A percentile compares a stretch with the other conserved stretches of the same genome.
Evolutionary conservation across 768 basidiomycete species (phyloP).

Genomic region (Hortiboletus campestris): DNA sequence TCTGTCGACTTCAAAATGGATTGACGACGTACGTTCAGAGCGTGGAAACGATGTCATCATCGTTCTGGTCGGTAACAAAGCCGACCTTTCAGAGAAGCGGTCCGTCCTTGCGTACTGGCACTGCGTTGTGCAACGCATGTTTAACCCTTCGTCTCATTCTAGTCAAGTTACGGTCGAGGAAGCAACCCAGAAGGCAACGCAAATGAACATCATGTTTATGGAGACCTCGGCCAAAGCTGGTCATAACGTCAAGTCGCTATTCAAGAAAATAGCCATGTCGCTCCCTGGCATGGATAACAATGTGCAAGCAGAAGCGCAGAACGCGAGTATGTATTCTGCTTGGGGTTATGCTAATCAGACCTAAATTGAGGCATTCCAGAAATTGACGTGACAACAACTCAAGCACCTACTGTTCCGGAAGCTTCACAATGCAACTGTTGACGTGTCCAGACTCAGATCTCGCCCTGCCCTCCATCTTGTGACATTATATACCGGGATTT

Average conservation of each 20-base stretch:
- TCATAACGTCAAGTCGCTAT: constrained; percentile 97
- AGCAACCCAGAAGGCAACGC: constrained; percentile 86
- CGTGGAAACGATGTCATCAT: constrained; percentile 98
- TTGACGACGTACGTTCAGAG: constrained; percentile 98
- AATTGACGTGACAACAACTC: constrained; percentile 85
- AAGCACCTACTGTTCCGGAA: constrained; percentile 70
- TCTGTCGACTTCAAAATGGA: constrained; percentile 97
- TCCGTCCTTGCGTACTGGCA: constrained; percentile 37
- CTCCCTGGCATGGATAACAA: constrained; percentile 95
- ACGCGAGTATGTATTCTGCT: constrained; percentile 38
- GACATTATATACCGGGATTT: constrained; percentile 27
- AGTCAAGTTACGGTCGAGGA: constrained; percentile 99
- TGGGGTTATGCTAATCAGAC: background rate
- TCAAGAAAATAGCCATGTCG: constrained; percentile 99
- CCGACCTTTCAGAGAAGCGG: constrained; percentile 98
- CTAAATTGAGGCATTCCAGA: constrained; percentile 44
- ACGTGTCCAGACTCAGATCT: constrained; percentile 20
- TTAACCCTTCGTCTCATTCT: constrained; percentile 13
- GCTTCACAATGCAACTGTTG: constrained; percentile 85
- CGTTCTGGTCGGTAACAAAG: constrained; percentile 98
- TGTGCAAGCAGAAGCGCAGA: constrained; percentile 53
- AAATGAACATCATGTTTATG: constrained; percentile 97
- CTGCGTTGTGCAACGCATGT: background rate
- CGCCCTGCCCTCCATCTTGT: background rate
- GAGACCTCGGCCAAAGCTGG: constrained; percentile 99